These are phyloP conservation scores for Tetrapyrgos nigripes DNA, from an alignment of 1,284 basidiomycete species.

Conservation along the genomic window DNA sequence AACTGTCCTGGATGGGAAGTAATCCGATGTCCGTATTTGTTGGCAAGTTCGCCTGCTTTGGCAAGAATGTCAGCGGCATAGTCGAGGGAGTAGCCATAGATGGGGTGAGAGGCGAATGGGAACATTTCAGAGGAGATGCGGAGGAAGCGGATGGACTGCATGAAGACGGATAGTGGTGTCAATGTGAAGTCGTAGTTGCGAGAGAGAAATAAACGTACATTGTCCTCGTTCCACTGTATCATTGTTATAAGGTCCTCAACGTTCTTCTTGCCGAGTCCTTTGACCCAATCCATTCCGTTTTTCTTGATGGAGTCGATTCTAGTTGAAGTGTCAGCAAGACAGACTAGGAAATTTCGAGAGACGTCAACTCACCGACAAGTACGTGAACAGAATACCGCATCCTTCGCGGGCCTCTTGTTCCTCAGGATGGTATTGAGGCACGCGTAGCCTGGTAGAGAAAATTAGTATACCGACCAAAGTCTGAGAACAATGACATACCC, in stretches of 20 bases:
- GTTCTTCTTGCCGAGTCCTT: constrained; percentile 82
- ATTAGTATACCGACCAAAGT: not conserved
- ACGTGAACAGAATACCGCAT: constrained; percentile 77
- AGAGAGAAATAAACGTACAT: constrained; percentile 48
- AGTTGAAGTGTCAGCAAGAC: constrained; percentile 23
- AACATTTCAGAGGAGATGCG: constrained; percentile 91
- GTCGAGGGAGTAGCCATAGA: constrained; percentile 81
- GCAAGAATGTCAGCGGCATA: constrained; percentile 63
- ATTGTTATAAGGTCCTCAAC: constrained; percentile 72
- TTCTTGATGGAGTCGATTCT: constrained; percentile 83
- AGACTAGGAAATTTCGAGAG: not conserved
- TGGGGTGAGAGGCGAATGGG: constrained; percentile 86
- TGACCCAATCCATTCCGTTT: constrained; percentile 82
- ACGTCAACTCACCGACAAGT: constrained; percentile 56
- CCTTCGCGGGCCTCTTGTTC: constrained; percentile 64
- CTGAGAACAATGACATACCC: constrained; percentile 41
- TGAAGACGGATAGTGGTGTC: not conserved
- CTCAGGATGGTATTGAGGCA: constrained; percentile 87
- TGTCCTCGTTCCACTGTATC: constrained; percentile 87
- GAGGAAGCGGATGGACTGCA: constrained; percentile 75
- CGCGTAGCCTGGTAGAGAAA: constrained; percentile 62
- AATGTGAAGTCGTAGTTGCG: not conserved
- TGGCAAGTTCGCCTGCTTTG: constrained; percentile 76
- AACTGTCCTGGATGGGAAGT: constrained; percentile 91
- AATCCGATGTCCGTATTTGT: constrained; percentile 79